Percentiles rank a stretch among this genome's conserved stretches.
These are phyloP conservation scores for Durotheca rogersii DNA, from an alignment of 495 filamentous ascomycete genomes.

Conservation along the genomic window DNA sequence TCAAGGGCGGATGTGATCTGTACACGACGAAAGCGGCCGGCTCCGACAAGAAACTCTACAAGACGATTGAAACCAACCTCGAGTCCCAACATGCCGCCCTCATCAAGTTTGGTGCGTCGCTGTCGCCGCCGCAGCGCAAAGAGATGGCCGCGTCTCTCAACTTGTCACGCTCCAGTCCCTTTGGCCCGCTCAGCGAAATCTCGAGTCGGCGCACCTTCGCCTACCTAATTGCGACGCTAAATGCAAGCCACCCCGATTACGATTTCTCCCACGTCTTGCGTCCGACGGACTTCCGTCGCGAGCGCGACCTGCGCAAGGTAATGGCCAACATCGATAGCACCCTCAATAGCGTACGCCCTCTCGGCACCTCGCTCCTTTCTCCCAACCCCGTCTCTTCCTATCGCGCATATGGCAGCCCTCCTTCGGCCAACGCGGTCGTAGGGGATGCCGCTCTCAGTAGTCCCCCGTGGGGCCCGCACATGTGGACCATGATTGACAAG, in stretches of 20 bases:
- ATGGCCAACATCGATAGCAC: conserved; percentile 85
- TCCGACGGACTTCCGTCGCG: conserved; percentile 81
- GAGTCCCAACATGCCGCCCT: conserved; percentile 87
- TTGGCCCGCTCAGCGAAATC: conserved; percentile 82
- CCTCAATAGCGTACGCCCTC: conserved; percentile 77
- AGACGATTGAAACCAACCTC: conserved; percentile 84
- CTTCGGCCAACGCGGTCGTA: conserved; percentile 27
- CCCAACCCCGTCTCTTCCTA: conserved; percentile 26
- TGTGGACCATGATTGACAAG: conserved; percentile 88
- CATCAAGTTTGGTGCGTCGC: conserved; percentile 73
- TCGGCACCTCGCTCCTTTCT: conserved; percentile 36
- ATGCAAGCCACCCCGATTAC: conserved; percentile 95
- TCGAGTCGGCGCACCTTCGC: conserved; percentile 89
- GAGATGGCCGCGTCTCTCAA: conserved; percentile 63
- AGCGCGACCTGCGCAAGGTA: conserved; percentile 69
- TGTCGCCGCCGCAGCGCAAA: conserved; percentile 72
- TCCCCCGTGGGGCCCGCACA: conserved; percentile 73
- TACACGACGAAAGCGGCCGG: conserved; percentile 97
- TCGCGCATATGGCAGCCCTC: conserved; percentile 33
- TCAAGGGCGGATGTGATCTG: conserved; percentile 88
- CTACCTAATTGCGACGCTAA: conserved; percentile 96
- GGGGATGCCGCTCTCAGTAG: conserved; percentile 34
- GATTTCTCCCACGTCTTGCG: conserved; percentile 91
- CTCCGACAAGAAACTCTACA: conserved; percentile 93
- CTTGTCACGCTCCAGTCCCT: conserved; percentile 80